Evolutionary conservation across 2,329 filamentous ascomycete species (phyloP).

Genomic region (Pseudofabraea citricarpa): DNA sequence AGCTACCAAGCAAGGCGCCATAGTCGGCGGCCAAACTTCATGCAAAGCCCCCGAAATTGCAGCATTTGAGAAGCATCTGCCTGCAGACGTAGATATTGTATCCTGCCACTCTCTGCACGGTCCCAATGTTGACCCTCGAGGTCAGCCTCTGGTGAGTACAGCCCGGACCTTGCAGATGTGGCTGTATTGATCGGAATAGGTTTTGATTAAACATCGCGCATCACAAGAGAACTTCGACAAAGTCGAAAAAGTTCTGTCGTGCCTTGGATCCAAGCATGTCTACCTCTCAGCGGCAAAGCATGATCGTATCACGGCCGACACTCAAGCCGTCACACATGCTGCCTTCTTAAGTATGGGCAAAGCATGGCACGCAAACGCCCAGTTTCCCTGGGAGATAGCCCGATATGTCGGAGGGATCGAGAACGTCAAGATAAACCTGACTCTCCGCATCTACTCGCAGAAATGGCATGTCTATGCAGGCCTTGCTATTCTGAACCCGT

Average conservation of each 20-base stretch:
- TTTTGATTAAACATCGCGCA: slow-evolving; percentile 87
- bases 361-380: slow-evolving; percentile 89
- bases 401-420: slow-evolving; percentile 96
- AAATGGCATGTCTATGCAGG: slow-evolving; percentile 99
- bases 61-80: slow-evolving; percentile 86
- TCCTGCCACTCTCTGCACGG: slow-evolving; percentile 97
- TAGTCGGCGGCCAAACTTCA: slow-evolving; percentile 95
- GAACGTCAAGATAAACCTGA: slow-evolving; percentile 99
- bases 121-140: slow-evolving; percentile 79
- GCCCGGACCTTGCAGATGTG: no score
- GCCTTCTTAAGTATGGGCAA: slow-evolving; percentile 98
- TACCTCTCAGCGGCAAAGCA: slow-evolving; percentile 83
- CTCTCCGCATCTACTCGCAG: slow-evolving; percentile 92
- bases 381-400: slow-evolving; percentile 96
- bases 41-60: slow-evolving; percentile 96
- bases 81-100: slow-evolving; percentile 83
- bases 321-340: slow-evolving; percentile 94
- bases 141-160: slow-evolving; percentile 72
- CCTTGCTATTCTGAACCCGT: slow-evolving; percentile 92
- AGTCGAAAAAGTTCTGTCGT: slow-evolving; percentile 76
- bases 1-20: slow-evolving; percentile 93
- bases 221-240: slow-evolving; percentile 70
- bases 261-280: slow-evolving; percentile 81
- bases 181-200: no score
- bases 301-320: slow-evolving; percentile 96